Evolutionary conservation across 352 stramenopile genomes (phyloP), one percentile per base, ranked within the genome.

Genomic region (Globisporangium middletonii): DNA sequence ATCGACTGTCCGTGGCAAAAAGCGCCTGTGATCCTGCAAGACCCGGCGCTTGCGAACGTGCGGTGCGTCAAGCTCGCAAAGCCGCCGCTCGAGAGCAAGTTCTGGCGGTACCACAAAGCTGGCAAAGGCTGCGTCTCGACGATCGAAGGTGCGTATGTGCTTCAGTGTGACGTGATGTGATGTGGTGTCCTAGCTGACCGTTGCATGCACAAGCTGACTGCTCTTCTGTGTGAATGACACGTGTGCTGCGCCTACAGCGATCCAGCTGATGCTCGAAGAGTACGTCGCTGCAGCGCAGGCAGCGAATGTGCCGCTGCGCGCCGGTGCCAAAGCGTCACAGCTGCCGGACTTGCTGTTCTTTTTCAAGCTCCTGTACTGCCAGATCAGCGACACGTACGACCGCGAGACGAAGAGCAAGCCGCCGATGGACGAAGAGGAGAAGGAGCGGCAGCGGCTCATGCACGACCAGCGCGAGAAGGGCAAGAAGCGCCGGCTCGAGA

Each of bases 1-100:
- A 95, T 95, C 56, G 85, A 95, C 60, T 89, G 73, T 53, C 83
- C 85, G 33, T 95, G 85, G 85, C 83, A 95, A 44, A 95, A 95
- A 56, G 85, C 82, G 26, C 81, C 83, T 0, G 72, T 76, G n/a
- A 89, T 95, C 46, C 62, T 87, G 52, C 68, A 76, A 27, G 69
- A 93, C 54, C 58, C 74, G 3, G 71, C 69, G 35, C 69, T 95
- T 15, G 59, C 59, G 4, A 57, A 75, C 7, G 62, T 95, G 54
- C 75, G 81, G 1, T 84, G 83, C 38, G 79, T 95, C 18, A 95
- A 93, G 56, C 76, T 95, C 5, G 83, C 79, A 4, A 75, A 77
- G 27, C 85, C 85, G 16, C 85, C 85, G 2, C 66, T 79, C 1
- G 74, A 95, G 53, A 93, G 83, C 75, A 91, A 89, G 48, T 95